Evolutionary conservation across 768 basidiomycete genomes (phyloP), one percentile per base, ranked within the genome.

Genomic region (Lactarius tabidus): DNA sequence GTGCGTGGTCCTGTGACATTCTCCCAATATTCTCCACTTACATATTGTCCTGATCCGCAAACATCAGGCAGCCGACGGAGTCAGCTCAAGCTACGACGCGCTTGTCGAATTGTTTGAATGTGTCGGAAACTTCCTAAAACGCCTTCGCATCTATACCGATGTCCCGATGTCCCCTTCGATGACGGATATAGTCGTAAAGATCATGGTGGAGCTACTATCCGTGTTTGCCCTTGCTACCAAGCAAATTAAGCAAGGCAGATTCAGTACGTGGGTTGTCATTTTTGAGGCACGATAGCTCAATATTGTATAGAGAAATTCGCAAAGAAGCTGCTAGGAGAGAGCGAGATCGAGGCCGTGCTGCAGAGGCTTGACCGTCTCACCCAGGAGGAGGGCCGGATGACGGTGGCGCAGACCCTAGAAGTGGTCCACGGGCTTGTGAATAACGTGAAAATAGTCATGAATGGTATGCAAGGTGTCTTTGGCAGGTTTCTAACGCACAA

Each of bases 151-250:
- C 12, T 59, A 59, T 36, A 43, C 38, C 4, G 33, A 20, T 31
- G 3, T 58, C n/a, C 39, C 57, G 14, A 31, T n/a, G 26, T 33
- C 52, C 5, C 1, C 51, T 14, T 52, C 38, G 17, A 45, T 64
- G 51, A 41, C 38, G 9, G n/a, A 38, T 4, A 26, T 53, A 4
- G 2, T 59, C 3, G 38, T 35, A 2, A 43, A 59, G 23, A 53
- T 64, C 17, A 31, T 64, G 9, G 57, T 53, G 10, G 57, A 64
- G 41, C n/a, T 64, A 20, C 36, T 64, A n/a, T 31, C 38, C 3
- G 58, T 36, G 0, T 29, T 64, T 8, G 57, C 63, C 12, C 38
- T 64, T 1, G 63, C 63, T 4, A 59, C 57, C 8, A 59, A 53
- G 28, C 36, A 64, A 17, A 51, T 64, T 29, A 41, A 28, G 1